These are phyloP conservation scores for Populus trichocarpa DNA, from an alignment of 441 rosid species.

Conservation along the genomic window DNA sequence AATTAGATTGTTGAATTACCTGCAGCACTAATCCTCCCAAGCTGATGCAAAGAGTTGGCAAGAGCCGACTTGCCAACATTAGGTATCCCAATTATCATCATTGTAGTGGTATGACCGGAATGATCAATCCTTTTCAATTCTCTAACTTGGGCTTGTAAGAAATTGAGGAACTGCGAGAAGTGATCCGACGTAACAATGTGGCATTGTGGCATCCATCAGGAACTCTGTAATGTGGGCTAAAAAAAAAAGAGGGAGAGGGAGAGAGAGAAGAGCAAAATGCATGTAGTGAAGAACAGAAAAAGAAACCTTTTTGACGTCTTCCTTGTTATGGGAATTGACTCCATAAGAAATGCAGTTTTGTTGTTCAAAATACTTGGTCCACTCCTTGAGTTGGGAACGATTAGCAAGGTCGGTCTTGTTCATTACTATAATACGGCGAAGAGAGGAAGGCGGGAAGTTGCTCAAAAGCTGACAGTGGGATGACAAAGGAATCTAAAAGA, in stretches of 20 bases:
- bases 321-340: constrained; percentile 73
- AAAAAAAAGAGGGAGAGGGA: not conserved
- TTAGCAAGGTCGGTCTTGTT: constrained; percentile 72
- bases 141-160: constrained; percentile 62
- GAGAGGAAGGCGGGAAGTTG: constrained; percentile 21
- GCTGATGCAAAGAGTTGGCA: constrained; percentile 64
- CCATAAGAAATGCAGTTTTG: constrained; percentile 41
- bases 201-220: not conserved
- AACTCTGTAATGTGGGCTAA: not conserved
- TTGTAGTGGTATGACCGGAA: constrained; percentile 43
- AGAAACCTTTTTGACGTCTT: constrained; percentile 53
- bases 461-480: constrained; percentile 47
- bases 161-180: constrained; percentile 57
- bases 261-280: not conserved
- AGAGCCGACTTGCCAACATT: constrained; percentile 85
- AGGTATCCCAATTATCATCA: constrained; percentile 78
- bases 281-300: not conserved
- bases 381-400: constrained; percentile 46
- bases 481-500: constrained; percentile 49
- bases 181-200: not conserved
- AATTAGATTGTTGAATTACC: constrained; percentile 26
- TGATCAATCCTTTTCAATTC: constrained; percentile 42
- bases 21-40: constrained; percentile 76
- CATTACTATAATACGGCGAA: constrained; percentile 42
- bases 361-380: constrained; percentile 45